These are phyloP conservation scores for Phyllosticta capitalensis DNA, from an alignment of 2,329 filamentous ascomycete genomes.

Conservation along the genomic window DNA sequence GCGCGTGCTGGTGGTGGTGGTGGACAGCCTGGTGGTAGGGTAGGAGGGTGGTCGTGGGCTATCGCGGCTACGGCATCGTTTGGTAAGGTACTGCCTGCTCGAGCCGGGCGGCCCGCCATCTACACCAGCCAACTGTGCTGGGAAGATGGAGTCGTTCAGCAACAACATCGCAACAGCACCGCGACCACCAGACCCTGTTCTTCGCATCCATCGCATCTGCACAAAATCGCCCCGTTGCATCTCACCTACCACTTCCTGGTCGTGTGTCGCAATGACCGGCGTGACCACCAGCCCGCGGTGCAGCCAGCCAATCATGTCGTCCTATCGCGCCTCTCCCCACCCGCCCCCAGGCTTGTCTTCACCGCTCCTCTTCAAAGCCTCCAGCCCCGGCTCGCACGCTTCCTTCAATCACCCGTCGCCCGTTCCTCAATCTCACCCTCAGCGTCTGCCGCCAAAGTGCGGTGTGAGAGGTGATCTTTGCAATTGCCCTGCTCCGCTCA, in stretches of 20 bases:
- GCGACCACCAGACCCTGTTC: too few relatives aligned
- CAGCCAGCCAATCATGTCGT: constrained; percentile 4
- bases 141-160: too few relatives aligned
- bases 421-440: constrained; percentile 7
- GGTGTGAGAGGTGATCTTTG: constrained; percentile 12
- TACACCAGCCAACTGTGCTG: too few relatives aligned
- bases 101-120: neutral
- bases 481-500: constrained; percentile 10
- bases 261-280: constrained; percentile 5
- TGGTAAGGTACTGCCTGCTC: too few relatives aligned
- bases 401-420: constrained; percentile 9
- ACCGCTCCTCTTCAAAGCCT: constrained; percentile 9
- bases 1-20: constrained; percentile 9
- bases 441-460: constrained; percentile 10
- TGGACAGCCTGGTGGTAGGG: constrained; percentile 14
- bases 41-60: constrained; percentile 24
- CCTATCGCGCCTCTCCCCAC: neutral
- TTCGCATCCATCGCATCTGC: neutral
- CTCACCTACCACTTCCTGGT: neutral
- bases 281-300: constrained; percentile 8
- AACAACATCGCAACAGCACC: too few relatives aligned
- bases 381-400: constrained; percentile 8
- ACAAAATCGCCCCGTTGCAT: neutral
- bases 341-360: constrained; percentile 6
- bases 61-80: too few relatives aligned